Conservation (phyloP, 1,284 basidiomycete species). For the Irpex sp. region DNA sequence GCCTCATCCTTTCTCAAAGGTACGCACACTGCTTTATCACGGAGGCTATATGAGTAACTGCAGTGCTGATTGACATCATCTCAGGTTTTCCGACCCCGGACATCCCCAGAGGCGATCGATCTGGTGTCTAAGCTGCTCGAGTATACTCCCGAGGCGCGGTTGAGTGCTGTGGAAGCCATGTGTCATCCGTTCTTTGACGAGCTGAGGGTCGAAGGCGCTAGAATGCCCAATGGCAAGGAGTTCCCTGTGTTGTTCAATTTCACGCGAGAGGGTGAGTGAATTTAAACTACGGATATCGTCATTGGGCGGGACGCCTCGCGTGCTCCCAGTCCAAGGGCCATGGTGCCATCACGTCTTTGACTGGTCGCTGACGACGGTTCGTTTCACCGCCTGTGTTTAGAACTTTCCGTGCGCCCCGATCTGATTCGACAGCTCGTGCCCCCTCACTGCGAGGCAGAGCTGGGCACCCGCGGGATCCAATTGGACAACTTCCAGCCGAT, state of each 20-base stretch:
- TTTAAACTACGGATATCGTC: not conserved
- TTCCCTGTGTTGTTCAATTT: slow-evolving; percentile 96
- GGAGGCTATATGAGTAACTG: not conserved
- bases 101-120: slow-evolving; percentile 94
- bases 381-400: slow-evolving; percentile 36
- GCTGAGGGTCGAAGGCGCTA: slow-evolving; percentile 82
- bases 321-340: not conserved
- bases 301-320: not conserved
- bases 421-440: slow-evolving; percentile 91
- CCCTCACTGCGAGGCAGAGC: slow-evolving; percentile 83
- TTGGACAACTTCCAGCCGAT: slow-evolving; percentile 92
- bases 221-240: slow-evolving; percentile 96
- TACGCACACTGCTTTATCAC: slow-evolving; percentile 25
- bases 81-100: slow-evolving; percentile 97
- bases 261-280: slow-evolving; percentile 82
- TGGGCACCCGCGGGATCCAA: slow-evolving; percentile 83
- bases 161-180: slow-evolving; percentile 93
- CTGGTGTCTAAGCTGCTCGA: slow-evolving; percentile 93
- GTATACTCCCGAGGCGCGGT: slow-evolving; percentile 92
- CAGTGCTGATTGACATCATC: slow-evolving; percentile 2
- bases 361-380: not conserved
- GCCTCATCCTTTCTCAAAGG: slow-evolving; percentile 93
- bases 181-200: slow-evolving; percentile 98
- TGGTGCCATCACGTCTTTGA: slow-evolving; percentile 9
- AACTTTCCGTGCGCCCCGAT: slow-evolving; percentile 95